A percentile compares a stretch with the other conserved stretches of the same genome.
Conservation (phyloP, 768 basidiomycete genomes). For the Rhizopogon roseolus region DNA sequence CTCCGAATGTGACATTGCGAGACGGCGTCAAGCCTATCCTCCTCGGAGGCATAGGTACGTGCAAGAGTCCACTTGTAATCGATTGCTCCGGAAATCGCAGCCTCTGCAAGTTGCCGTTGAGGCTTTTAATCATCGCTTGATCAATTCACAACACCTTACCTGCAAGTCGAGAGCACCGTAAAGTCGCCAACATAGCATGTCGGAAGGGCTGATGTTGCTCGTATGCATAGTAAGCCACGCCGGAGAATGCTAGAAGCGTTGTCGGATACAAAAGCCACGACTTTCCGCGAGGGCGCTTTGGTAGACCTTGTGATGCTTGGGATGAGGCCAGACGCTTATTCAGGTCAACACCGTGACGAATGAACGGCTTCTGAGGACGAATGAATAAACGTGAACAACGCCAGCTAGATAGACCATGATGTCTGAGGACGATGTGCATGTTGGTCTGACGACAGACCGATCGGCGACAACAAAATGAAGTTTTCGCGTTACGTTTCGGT, state of each 20-base stretch:
- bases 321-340: background rate
- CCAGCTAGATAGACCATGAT: background rate
- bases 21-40: slow-evolving; percentile 48
- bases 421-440: background rate
- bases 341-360: background rate
- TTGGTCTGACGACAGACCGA: background rate
- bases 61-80: slow-evolving; percentile 72
- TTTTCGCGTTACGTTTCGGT: background rate
- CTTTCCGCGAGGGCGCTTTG: slow-evolving; percentile 6
- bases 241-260: slow-evolving; percentile 22
- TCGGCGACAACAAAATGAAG: background rate
- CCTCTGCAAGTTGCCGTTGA: slow-evolving; percentile 33
- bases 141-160: slow-evolving; percentile 28
- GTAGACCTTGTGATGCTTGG: slow-evolving; percentile 1
- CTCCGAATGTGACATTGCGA: slow-evolving; percentile 83
- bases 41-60: slow-evolving; percentile 43
- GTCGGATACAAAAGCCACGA: slow-evolving; percentile 22
- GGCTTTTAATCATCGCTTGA: slow-evolving; percentile 12
- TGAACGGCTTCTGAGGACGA: background rate
- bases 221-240: slow-evolving; percentile 46
- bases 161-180: slow-evolving; percentile 79
- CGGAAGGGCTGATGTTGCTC: slow-evolving; percentile 69
- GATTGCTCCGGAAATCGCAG: slow-evolving; percentile 57
- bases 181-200: slow-evolving; percentile 65
- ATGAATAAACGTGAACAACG: background rate